Evolutionary conservation across 306 rosid genomes (phyloP).

Genomic region (Casuarina cunninghamiana): DNA sequence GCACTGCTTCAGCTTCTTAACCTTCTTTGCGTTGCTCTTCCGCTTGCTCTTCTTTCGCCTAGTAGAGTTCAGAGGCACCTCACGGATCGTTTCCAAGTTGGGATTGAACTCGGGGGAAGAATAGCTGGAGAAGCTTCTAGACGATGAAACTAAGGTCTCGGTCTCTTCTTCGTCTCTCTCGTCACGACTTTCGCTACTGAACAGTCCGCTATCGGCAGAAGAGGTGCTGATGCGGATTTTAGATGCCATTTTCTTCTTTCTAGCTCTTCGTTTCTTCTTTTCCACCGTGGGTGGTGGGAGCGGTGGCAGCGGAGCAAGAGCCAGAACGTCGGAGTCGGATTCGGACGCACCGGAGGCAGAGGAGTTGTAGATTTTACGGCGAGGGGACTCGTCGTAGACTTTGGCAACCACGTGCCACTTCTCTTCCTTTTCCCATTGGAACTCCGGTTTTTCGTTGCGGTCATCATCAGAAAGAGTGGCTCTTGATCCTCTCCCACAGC

Average conservation of each 20-base stretch:
- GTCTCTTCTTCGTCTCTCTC: constrained; percentile 46
- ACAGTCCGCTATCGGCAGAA: constrained; percentile 50
- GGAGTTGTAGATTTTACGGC: constrained; percentile 51
- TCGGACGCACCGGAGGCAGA: constrained; percentile 36
- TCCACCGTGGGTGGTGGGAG: constrained; percentile 7
- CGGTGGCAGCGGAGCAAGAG: constrained; percentile 32
- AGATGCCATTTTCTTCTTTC: constrained; percentile 31
- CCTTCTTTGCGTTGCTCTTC: constrained; percentile 14
- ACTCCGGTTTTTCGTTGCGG: constrained; percentile 8
- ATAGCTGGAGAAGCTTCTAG: constrained; percentile 52
- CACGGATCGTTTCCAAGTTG: constrained; percentile 36
- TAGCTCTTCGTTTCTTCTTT: constrained; percentile 34
- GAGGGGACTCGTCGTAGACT: constrained; percentile 30
- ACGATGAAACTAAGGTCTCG: constrained; percentile 55
- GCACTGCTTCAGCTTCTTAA: constrained; percentile 23
- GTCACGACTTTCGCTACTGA: constrained; percentile 39
- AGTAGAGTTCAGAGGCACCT: not conserved
- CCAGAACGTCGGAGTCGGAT: constrained; percentile 21
- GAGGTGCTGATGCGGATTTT: constrained; percentile 55
- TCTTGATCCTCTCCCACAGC: constrained; percentile 34
- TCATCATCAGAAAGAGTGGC: constrained; percentile 48
- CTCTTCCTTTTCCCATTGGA: constrained; percentile 47
- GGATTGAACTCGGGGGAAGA: constrained; percentile 31
- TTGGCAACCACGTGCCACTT: constrained; percentile 55
- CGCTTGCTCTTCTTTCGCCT: constrained; percentile 16